Percentiles rank a stretch among this genome's conserved stretches.
phyloP scores from a whole-genome alignment of 257 asterid species.

The Ilex aquifolium region DNA sequence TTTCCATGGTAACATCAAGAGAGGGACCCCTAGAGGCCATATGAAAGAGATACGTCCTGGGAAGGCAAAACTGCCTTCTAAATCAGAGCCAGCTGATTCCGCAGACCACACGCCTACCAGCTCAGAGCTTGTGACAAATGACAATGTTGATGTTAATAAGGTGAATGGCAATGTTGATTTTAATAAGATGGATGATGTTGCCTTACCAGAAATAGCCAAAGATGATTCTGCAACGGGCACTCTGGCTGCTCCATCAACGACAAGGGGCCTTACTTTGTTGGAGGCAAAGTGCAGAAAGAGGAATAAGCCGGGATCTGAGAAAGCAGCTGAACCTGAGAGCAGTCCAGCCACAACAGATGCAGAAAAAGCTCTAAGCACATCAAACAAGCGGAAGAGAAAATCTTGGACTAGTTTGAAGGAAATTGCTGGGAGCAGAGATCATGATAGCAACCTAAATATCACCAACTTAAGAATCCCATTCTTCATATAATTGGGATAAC shows the following conservation, averaged over 20 bases:
- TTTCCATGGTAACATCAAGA: slow-evolving; percentile 48
- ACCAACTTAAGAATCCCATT: too few relatives aligned
- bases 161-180: slow-evolving; percentile 1
- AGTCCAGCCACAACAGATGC: slow-evolving; percentile 15
- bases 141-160: slow-evolving; percentile 2
- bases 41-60: slow-evolving; percentile 43
- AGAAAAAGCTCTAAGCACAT: slow-evolving; percentile 17
- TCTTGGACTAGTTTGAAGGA: slow-evolving; percentile 76
- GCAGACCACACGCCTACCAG: slow-evolving; percentile 10
- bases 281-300: slow-evolving; percentile 52
- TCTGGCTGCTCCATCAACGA: slow-evolving; percentile 41
- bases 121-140: slow-evolving; percentile 6
- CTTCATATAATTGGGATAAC: too few relatives aligned
- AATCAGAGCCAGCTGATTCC: slow-evolving; percentile 12
- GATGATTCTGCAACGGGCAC: slow-evolving; percentile 20
- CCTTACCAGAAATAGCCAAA: slow-evolving; percentile 22
- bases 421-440: slow-evolving; percentile 35
- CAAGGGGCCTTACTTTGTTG: slow-evolving; percentile 28
- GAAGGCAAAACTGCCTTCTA: slow-evolving; percentile 27
- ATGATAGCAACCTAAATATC: too few relatives aligned
- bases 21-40: slow-evolving; percentile 65
- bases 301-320: slow-evolving; percentile 39
- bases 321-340: slow-evolving; percentile 24
- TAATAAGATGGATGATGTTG: slow-evolving; percentile 10
- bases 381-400: slow-evolving; percentile 55